Evolutionary conservation across 169 alveolate species (phyloP), one percentile per base, ranked within the genome.

Genomic region (Neospora caninum): DNA sequence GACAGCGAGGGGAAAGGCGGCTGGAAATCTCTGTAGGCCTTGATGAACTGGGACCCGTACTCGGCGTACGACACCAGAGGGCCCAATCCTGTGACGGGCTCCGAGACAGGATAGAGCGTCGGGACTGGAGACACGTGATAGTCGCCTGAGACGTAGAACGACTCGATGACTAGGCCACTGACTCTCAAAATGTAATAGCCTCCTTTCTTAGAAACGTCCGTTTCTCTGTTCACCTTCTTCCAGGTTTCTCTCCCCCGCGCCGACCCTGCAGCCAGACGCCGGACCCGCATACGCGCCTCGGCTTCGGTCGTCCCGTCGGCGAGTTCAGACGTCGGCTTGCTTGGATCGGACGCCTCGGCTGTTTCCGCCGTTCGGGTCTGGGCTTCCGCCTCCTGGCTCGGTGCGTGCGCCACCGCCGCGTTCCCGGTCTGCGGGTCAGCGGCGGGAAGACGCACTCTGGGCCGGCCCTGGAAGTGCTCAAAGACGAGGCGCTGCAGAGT

Each of bases 141-240:
- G 13, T 39, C 67, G 38, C 67, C 38, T 20, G 53, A 25, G 69
- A 82, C 2, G 41, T 18, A 82, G 89, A 41, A 82, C 38, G 69
- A 38, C 67, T 82, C 89, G 18, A 82, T 38, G 43, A 82, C n/a
- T 6, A 82, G 34, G 38, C 41, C 41, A 20, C 41, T 36, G 53
- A 42, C 89, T 18, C 89, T 2, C 38, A 82, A 25, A 0, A 82
- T 67, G 89, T 82, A 82, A 36, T 82, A 82, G 0, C 89, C 89
- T 38, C 20, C 43, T n/a, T 78, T n/a, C 49, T 38, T 78, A 10
- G 39, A 18, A 25, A 22, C 73, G 16, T 7, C 73, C 20, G 7
- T 27, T 22, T 64, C 73, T 29, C 31, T 49, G 58, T 13, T 49
- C 58, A 7, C 58, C 58, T 7, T 4, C 58, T 13, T 49, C 4